A percentile compares a stretch with the other conserved stretches of the same genome.
These are phyloP conservation scores for Saitoella complicata DNA, from an alignment of 805 yeast species.

Conservation along the genomic window DNA sequence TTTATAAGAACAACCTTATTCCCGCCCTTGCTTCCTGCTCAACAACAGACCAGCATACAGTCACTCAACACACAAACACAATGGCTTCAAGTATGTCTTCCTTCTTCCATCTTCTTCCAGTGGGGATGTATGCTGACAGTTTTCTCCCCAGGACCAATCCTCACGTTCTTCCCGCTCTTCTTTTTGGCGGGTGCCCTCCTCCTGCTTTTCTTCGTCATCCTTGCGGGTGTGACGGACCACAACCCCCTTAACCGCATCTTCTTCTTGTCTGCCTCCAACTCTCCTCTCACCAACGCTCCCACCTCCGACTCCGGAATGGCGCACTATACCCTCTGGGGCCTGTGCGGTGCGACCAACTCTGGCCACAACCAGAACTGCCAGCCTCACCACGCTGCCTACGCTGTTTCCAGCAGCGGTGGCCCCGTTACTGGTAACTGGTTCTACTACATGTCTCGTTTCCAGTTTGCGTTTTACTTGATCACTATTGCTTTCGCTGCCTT, in stretches of 20 bases:
- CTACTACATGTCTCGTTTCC: slow-evolving; percentile 53
- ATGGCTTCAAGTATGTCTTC: too few relatives aligned
- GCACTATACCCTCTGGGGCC: slow-evolving; percentile 74
- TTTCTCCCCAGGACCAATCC: too few relatives aligned
- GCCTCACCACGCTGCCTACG: slow-evolving; percentile 51
- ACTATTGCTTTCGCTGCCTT: slow-evolving; percentile 39
- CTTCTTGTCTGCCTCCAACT: slow-evolving; percentile 68
- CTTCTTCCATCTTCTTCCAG: too few relatives aligned
- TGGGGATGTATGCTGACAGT: too few relatives aligned
- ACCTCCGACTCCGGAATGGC: slow-evolving; percentile 24
- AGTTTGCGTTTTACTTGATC: slow-evolving; percentile 45
- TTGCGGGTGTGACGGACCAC: slow-evolving; percentile 43
- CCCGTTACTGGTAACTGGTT: slow-evolving; percentile 41
- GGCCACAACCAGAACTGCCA: slow-evolving; percentile 37
- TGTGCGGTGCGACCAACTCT: slow-evolving; percentile 28
- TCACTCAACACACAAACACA: too few relatives aligned
- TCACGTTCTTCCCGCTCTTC: not conserved
- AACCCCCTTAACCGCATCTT: slow-evolving; percentile 50
- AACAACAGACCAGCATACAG: too few relatives aligned
- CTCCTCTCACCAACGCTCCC: slow-evolving; percentile 28
- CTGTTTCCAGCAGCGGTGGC: slow-evolving; percentile 39
- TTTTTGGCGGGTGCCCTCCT: slow-evolving; percentile 24
- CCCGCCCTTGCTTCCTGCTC: too few relatives aligned
- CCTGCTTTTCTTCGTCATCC: slow-evolving; percentile 43
- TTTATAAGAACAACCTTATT: too few relatives aligned